Evolutionary conservation across 116 monocot genomes (phyloP), one percentile per base, ranked within the genome.

Genomic region (Dioscorea cayenensis): DNA sequence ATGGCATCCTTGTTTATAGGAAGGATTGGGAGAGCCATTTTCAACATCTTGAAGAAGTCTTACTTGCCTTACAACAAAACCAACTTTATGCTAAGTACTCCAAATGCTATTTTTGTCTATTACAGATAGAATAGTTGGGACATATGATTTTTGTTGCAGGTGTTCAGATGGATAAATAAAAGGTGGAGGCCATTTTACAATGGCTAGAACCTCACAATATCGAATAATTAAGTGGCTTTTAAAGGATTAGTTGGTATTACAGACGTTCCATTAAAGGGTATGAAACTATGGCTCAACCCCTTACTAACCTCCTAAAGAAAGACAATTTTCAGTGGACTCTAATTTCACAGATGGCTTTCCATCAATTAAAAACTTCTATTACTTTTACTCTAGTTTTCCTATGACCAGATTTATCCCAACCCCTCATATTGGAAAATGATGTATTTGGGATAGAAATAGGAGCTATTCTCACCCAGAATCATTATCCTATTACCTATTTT

Each of bases 161-260:
- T 7, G 21, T 73, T 0, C 23, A 29, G 11, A 27, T 49, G 28
- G 64, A 65, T 14, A 8, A 20, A 12, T 12, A n/a, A 14, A 73
- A 73, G 28, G 49, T 73, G 10, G 23, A 20, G 10, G 49, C 28
- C 1, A 73, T 73, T 20, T 2, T 43, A 27, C 20, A 73, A 12
- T 51, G 73, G 73, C 64, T 49, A 13, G 28, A 12, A 4, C 73
- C 63, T 5, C 18, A 1, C 1, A 25, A 9, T 17, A 10, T 65
- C 17, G 49, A 37, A 50, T 4, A 19, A 10, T 23, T 73, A 12
- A 20, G 65, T 11, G 73, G 37, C 38, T 64, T 73, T 19, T 27
- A 65, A 0, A 65, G 73, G 3, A 28, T 66, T 5, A 73, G 5
- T 18, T 19, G 73, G 9, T 73, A 73, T 32, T 73, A 73, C 9